Evolutionary conservation across 768 basidiomycete genomes (phyloP).

Genomic region (Tricholomella constricta): DNA sequence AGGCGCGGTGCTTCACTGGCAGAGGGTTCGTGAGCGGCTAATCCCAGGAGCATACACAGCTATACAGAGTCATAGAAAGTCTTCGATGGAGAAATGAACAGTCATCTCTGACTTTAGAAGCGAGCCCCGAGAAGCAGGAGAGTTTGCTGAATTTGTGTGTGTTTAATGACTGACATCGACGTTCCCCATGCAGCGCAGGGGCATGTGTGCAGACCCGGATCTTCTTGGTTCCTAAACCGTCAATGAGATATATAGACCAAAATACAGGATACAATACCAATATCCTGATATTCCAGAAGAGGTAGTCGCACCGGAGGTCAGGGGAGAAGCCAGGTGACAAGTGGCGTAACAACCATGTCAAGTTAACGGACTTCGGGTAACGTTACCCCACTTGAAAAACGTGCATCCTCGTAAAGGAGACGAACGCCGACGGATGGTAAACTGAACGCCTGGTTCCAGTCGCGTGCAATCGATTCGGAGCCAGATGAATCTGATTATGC

Average conservation of each 20-base stretch:
- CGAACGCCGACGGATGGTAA: conserved; percentile 40
- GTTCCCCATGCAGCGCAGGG: conserved; percentile 17
- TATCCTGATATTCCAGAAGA: conserved; percentile 15
- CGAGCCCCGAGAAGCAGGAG: conserved; percentile 13
- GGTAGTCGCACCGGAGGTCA: conserved; percentile 23
- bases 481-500: conserved; percentile 41
- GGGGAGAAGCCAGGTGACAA: conserved; percentile 40
- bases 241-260: conserved; percentile 10
- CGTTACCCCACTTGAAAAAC: conserved; percentile 36
- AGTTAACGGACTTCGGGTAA: conserved; percentile 42
- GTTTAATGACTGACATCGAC: conserved; percentile 14
- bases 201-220: conserved; percentile 17
- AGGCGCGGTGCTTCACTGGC: not conserved
- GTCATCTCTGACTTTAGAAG: conserved; percentile 11
- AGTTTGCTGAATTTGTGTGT: conserved; percentile 15
- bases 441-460: conserved; percentile 32
- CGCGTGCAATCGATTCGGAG: conserved; percentile 38
- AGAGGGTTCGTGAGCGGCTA: conserved; percentile 6
- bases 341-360: conserved; percentile 47
- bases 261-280: conserved; percentile 4
- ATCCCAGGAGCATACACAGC: conserved; percentile 14
- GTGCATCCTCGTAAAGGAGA: conserved; percentile 37
- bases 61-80: no score
- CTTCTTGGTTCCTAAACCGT: conserved; percentile 16
- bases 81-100: no score